A percentile compares a stretch with the other conserved stretches of the same genome.
These are phyloP conservation scores for Morella rubra DNA, from an alignment of 306 rosid genomes.

Conservation along the genomic window DNA sequence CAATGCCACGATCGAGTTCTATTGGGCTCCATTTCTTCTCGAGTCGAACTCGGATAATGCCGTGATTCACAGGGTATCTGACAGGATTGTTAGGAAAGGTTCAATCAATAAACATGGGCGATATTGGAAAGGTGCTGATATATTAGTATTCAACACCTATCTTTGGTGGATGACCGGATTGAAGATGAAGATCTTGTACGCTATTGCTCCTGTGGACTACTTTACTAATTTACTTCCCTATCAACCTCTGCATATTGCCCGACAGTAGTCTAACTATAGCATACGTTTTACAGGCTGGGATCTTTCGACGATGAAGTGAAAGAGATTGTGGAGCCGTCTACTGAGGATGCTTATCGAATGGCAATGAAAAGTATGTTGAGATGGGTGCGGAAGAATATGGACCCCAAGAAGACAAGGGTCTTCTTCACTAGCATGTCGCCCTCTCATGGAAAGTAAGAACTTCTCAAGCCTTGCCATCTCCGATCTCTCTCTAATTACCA, in stretches of 20 bases:
- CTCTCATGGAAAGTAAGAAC: conserved; percentile 70
- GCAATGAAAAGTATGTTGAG: conserved; percentile 90
- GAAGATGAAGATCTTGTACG: conserved; percentile 78
- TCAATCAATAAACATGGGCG: conserved; percentile 85
- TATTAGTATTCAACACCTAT: conserved; percentile 82
- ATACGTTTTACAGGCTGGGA: conserved; percentile 51
- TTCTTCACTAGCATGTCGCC: conserved; percentile 99
- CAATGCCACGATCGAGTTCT: conserved; percentile 95
- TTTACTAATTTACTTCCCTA: not conserved
- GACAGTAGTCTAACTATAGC: not conserved
- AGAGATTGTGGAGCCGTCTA: conserved; percentile 64
- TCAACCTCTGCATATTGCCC: not conserved
- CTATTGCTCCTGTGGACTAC: not conserved
- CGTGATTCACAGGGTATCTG: conserved; percentile 67
- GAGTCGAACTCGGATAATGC: conserved; percentile 89
- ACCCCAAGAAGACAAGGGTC: conserved; percentile 82
- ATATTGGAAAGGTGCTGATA: conserved; percentile 84
- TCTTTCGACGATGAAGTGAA: conserved; percentile 79
- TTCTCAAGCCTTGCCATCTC: not conserved
- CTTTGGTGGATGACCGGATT: conserved; percentile 98
- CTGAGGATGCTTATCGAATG: conserved; percentile 90
- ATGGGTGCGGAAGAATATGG: conserved; percentile 86
- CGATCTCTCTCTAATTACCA: not conserved
- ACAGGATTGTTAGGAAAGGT: conserved; percentile 80
- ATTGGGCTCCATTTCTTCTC: conserved; percentile 96